Conservation (phyloP, 345 rosid species). For the Hibiscus tridactylites region DNA sequence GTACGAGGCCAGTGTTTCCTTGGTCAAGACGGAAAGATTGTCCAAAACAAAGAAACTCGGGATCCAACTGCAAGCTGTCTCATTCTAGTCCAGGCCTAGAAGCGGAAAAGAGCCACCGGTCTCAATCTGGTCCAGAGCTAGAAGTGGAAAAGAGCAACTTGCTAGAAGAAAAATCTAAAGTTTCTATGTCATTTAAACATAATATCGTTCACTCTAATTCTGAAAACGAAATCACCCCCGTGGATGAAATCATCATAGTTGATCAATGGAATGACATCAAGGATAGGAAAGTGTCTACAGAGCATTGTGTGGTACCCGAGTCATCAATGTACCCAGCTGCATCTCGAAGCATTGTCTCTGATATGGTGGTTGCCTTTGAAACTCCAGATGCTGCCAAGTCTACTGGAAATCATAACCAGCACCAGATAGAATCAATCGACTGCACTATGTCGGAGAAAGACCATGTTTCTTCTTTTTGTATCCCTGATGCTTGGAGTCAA, state of each 20-base stretch:
- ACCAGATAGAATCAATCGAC: neutral
- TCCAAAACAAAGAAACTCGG: slow-evolving; percentile 8
- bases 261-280: neutral
- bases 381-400: slow-evolving; percentile 6
- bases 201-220: neutral
- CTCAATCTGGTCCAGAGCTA: too few species aligned
- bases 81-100: neutral
- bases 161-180: neutral
- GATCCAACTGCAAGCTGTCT: slow-evolving; percentile 3
- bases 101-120: neutral
- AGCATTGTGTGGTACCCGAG: neutral
- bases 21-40: slow-evolving; percentile 1
- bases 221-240: neutral
- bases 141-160: too few species aligned
- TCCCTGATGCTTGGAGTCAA: slow-evolving; percentile 5
- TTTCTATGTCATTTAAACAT: slow-evolving; percentile 4
- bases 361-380: neutral
- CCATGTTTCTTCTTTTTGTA: slow-evolving; percentile 6
- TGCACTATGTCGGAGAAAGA: slow-evolving; percentile 7
- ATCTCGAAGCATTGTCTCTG: neutral
- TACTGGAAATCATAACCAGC: slow-evolving; percentile 11
- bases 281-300: neutral
- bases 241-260: too few species aligned
- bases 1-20: slow-evolving; percentile 5
- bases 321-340: neutral